Evolutionary conservation across 495 filamentous ascomycete species (phyloP).

Genomic region (Jackrogersella minutella): DNA sequence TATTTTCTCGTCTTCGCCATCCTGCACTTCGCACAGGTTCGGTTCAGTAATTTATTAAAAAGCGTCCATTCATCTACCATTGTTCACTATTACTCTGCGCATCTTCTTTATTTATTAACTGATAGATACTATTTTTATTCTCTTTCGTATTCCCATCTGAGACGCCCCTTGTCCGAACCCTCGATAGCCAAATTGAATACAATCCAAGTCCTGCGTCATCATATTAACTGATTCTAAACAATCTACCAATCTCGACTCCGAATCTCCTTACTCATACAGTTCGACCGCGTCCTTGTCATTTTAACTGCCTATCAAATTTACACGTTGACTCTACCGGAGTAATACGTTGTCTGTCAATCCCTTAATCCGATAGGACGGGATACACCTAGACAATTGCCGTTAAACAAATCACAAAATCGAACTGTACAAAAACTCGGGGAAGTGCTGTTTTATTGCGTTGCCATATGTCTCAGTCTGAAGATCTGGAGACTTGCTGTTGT

Average conservation of each 20-base stretch:
- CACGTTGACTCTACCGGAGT: background rate
- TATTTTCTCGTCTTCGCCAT: conserved; percentile 13
- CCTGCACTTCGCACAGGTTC: background rate
- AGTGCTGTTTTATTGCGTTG: background rate
- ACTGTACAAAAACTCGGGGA: background rate
- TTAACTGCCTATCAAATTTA: background rate
- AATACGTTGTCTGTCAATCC: background rate
- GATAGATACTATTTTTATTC: conserved; percentile 27
- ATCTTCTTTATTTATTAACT: conserved; percentile 6
- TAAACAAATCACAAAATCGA: background rate
- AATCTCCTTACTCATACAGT: conserved; percentile 8
- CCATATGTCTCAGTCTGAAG: conserved; percentile 19
- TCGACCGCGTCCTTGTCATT: background rate
- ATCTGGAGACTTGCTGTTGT: background rate
- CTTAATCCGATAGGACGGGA: background rate
- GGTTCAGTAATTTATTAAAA: background rate
- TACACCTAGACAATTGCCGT: background rate
- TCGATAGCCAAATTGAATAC: conserved; percentile 10
- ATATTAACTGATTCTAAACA: background rate
- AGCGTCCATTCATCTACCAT: background rate
- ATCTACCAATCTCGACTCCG: background rate
- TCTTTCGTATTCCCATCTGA: background rate
- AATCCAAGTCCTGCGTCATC: conserved; percentile 11
- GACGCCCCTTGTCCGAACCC: conserved; percentile 18
- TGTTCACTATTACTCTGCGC: background rate